These are phyloP conservation scores for Saccharum hybrid DNA, from an alignment of 202 grass and related monocot species.

Conservation along the genomic window DNA sequence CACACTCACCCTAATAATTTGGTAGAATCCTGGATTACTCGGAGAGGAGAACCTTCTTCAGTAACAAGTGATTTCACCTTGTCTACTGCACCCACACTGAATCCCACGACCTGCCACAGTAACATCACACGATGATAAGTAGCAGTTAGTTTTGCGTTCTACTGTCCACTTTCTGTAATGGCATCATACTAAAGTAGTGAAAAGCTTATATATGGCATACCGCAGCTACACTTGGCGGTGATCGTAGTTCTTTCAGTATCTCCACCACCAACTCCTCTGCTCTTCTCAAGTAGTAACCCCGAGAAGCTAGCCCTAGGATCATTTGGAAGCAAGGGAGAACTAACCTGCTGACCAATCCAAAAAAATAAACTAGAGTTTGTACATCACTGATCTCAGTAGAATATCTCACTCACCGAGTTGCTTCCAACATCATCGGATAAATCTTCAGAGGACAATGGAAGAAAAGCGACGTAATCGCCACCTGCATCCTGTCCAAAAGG, in stretches of 20 bases:
- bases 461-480: conserved; percentile 38
- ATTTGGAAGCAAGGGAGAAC: conserved; percentile 17
- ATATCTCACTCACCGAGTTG: conserved; percentile 36
- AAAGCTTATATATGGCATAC: conserved; percentile 30
- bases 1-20: conserved; percentile 49
- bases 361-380: neutral
- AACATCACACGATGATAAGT: neutral
- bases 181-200: neutral
- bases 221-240: conserved; percentile 60
- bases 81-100: conserved; percentile 45
- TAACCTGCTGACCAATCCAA: conserved; percentile 24
- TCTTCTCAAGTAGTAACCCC: neutral
- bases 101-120: conserved; percentile 48
- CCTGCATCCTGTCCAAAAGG: conserved; percentile 26
- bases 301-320: neutral
- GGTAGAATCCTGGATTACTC: conserved; percentile 50
- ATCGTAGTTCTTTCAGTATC: conserved; percentile 51
- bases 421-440: neutral
- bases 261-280: conserved; percentile 6
- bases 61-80: conserved; percentile 55
- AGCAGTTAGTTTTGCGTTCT: neutral
- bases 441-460: conserved; percentile 35
- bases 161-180: neutral
- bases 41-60: conserved; percentile 44
- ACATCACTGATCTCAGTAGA: neutral